Evolutionary conservation across 257 asterid genomes (phyloP).

Genomic region (Vinca minor): DNA sequence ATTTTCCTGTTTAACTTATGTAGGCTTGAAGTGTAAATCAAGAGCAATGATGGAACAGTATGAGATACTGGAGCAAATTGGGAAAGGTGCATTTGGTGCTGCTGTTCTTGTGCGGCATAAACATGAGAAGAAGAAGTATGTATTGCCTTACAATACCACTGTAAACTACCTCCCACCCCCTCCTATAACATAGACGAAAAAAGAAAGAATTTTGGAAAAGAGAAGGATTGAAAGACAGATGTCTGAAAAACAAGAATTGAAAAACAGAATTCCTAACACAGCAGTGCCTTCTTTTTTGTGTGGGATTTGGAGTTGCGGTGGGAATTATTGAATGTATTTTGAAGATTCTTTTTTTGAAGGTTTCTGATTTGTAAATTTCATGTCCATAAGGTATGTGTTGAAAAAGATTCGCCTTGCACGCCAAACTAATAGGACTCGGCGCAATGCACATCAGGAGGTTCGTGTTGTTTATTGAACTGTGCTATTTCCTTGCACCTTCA

Average conservation of each 20-base stretch:
- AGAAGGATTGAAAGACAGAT: background rate
- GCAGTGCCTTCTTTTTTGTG: background rate
- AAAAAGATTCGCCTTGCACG: conserved; percentile 95
- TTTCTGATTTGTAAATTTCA: conserved; percentile 14
- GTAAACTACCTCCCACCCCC: background rate
- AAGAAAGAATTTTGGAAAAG: background rate
- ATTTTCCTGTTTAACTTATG: conserved; percentile 10
- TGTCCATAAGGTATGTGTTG: conserved; percentile 57
- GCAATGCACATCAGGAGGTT: conserved; percentile 98
- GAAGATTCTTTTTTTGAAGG: background rate
- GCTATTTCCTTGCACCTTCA: background rate
- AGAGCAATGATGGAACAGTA: conserved; percentile 59
- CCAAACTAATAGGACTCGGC: conserved; percentile 85
- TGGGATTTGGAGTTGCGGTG: background rate
- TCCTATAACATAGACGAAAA: background rate
- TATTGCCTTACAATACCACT: background rate
- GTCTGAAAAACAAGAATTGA: too few species aligned
- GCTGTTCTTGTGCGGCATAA: conserved; percentile 83
- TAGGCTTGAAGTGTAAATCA: conserved; percentile 10
- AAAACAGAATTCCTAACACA: background rate
- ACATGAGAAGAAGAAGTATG: conserved; percentile 80
- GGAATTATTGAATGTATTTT: conserved; percentile 1
- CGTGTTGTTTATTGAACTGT: conserved; percentile 13
- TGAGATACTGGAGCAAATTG: conserved; percentile 81
- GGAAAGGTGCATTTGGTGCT: conserved; percentile 93